A percentile compares a stretch with the other conserved stretches of the same genome.
phyloP scores from a whole-genome alignment of 2,329 filamentous ascomycete species.

The Capronia epimyces region DNA sequence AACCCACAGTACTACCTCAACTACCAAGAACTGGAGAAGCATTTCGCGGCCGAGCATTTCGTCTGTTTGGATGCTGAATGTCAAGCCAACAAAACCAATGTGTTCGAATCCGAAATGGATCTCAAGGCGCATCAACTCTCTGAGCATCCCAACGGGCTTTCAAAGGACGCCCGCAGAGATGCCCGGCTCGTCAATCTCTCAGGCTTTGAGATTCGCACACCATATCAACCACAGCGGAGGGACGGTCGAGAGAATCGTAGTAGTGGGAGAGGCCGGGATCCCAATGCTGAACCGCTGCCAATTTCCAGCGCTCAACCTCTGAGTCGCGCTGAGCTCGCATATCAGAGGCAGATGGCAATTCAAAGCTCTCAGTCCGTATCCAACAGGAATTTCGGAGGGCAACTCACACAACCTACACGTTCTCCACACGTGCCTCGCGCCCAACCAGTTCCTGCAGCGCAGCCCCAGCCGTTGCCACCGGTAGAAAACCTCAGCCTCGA shows the following conservation, averaged over 20 bases:
- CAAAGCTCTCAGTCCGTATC: slow-evolving; percentile 78
- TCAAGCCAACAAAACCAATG: slow-evolving; percentile 93
- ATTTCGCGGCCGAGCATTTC: slow-evolving; percentile 84
- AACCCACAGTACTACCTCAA: slow-evolving; percentile 87
- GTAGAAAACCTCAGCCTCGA: slow-evolving; percentile 51
- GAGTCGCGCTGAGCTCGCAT: slow-evolving; percentile 80
- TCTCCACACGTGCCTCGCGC: not conserved
- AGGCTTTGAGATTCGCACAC: slow-evolving; percentile 69
- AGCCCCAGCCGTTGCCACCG: slow-evolving; percentile 31
- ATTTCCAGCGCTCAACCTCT: slow-evolving; percentile 72
- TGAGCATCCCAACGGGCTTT: slow-evolving; percentile 70
- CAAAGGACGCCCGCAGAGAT: slow-evolving; percentile 78
- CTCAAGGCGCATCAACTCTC: slow-evolving; percentile 88
- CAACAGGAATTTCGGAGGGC: slow-evolving; percentile 76
- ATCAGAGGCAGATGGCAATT: slow-evolving; percentile 85
- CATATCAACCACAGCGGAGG: slow-evolving; percentile 60
- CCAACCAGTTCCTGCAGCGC: slow-evolving; percentile 34
- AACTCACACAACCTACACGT: slow-evolving; percentile 54
- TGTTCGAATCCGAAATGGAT: slow-evolving; percentile 92
- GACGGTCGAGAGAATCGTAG: slow-evolving; percentile 51
- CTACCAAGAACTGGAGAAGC: slow-evolving; percentile 77
- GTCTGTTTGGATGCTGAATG: slow-evolving; percentile 81
- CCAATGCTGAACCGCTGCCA: slow-evolving; percentile 75
- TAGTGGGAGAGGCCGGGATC: slow-evolving; percentile 69
- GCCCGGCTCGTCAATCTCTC: slow-evolving; percentile 82